These are phyloP conservation scores for Gigaspora rosea DNA, from an alignment of 192 early-diverging fungal genomes.

Conservation along the genomic window DNA sequence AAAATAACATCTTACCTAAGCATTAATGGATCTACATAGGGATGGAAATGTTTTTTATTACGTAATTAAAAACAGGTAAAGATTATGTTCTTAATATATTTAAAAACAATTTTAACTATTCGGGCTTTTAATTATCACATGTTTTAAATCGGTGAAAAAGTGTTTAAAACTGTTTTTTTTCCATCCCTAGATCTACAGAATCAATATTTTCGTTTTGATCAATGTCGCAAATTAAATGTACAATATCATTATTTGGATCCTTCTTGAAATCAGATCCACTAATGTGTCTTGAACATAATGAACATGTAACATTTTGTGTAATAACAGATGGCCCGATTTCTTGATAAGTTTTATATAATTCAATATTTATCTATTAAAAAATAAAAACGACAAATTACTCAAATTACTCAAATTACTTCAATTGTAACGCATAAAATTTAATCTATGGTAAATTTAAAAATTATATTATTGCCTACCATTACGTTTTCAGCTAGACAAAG, in stretches of 20 bases:
- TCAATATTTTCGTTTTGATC: background rate
- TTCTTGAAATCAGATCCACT: conserved; percentile 45
- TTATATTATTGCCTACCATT: conserved; percentile 32
- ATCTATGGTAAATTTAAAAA: background rate
- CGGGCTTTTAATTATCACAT: no score
- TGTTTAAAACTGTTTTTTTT: no score
- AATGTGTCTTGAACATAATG: conserved; percentile 43
- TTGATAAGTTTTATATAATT: conserved; percentile 44
- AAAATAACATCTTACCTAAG: no score
- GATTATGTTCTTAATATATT: no score
- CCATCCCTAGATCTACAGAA: background rate
- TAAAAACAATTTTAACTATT: no score
- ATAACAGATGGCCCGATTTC: conserved; percentile 45
- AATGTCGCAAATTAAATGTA: conserved; percentile 46
- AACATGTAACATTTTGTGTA: conserved; percentile 41
- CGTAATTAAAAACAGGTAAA: no score
- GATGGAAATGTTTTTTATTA: no score
- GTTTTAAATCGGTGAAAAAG: no score
- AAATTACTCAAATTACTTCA: background rate
- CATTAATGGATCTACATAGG: background rate
- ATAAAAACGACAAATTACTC: background rate
- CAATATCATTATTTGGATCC: conserved; percentile 37
- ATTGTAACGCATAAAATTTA: no score
- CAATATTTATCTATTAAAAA: conserved; percentile 40
- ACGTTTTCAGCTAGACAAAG: conserved; percentile 54